phyloP scores from a whole-genome alignment of 495 filamentous ascomycete genomes.

The Achaetomiella virescens region DNA sequence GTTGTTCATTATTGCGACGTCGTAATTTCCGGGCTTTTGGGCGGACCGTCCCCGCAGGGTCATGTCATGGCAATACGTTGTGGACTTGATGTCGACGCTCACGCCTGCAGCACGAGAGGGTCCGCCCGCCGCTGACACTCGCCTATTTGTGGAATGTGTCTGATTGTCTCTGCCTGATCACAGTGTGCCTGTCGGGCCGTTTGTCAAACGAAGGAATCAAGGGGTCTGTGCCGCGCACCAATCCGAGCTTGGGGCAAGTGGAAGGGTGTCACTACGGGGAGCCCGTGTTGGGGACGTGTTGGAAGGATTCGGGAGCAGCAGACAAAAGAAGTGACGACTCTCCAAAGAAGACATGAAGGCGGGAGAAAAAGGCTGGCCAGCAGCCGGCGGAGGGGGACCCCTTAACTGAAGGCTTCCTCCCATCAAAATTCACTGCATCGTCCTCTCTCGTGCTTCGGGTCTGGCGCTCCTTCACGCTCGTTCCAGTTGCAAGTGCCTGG shows the following conservation, averaged over 20 bases:
- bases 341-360: no score
- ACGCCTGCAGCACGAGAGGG: background rate
- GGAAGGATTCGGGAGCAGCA: no score
- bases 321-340: no score
- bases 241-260: background rate
- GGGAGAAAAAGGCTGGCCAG: no score
- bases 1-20: constrained; percentile 14
- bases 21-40: constrained; percentile 14
- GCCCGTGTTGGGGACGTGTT: no score
- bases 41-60: background rate
- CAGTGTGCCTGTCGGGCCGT: no score
- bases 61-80: constrained; percentile 5
- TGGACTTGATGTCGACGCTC: background rate
- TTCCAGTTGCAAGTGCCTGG: background rate
- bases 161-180: background rate
- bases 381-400: no score
- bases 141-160: background rate
- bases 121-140: background rate
- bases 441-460: no score
- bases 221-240: constrained; percentile 3
- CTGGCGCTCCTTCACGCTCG: no score
- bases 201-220: background rate
- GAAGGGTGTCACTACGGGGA: no score
- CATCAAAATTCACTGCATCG: no score
- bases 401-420: no score